Evolutionary conservation across 108 stramenopile genomes (phyloP).

Genomic region (Parietichytrium sp.): DNA sequence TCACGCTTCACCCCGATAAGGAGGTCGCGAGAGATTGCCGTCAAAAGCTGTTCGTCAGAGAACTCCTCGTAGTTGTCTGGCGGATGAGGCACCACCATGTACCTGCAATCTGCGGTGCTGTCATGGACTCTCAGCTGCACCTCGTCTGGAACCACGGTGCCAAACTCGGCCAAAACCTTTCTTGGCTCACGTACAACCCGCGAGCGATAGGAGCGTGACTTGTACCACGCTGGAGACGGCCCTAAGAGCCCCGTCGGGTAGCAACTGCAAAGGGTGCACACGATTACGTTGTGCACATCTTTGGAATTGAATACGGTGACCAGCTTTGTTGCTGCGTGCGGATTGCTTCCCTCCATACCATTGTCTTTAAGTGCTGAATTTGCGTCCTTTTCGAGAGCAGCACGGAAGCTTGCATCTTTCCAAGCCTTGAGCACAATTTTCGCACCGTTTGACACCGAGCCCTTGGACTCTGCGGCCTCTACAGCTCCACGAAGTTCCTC

Average conservation of each 20-base stretch:
- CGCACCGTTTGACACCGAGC: conserved; percentile 47
- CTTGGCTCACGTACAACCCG: conserved; percentile 71
- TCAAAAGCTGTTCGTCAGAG: conserved; percentile 56
- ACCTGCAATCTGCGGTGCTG: conserved; percentile 69
- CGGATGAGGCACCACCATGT: conserved; percentile 64
- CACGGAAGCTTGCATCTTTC: conserved; percentile 56
- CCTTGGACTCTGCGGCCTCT: conserved; percentile 56
- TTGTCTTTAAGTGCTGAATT: conserved; percentile 60
- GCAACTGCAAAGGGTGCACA: conserved; percentile 70
- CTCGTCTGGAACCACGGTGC: conserved; percentile 40
- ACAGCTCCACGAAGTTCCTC: conserved; percentile 53
- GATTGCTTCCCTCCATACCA: conserved; percentile 60
- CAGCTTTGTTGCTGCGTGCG: conserved; percentile 67
- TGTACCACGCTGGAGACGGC: conserved; percentile 70
- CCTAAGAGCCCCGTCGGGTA: conserved; percentile 65
- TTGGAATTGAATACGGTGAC: conserved; percentile 59
- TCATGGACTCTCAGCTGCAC: conserved; percentile 62
- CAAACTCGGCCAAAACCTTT: conserved; percentile 60
- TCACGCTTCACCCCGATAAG: conserved; percentile 67
- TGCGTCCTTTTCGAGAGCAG: conserved; percentile 57
- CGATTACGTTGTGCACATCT: conserved; percentile 63
- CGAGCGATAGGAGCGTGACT: conserved; percentile 62
- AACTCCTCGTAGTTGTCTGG: conserved; percentile 60
- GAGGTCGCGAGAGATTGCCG: conserved; percentile 59
- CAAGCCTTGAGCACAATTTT: conserved; percentile 60